These are phyloP conservation scores for Ceratopteris richardii DNA, from an alignment of 75 land plant species.

Conservation along the genomic window DNA sequence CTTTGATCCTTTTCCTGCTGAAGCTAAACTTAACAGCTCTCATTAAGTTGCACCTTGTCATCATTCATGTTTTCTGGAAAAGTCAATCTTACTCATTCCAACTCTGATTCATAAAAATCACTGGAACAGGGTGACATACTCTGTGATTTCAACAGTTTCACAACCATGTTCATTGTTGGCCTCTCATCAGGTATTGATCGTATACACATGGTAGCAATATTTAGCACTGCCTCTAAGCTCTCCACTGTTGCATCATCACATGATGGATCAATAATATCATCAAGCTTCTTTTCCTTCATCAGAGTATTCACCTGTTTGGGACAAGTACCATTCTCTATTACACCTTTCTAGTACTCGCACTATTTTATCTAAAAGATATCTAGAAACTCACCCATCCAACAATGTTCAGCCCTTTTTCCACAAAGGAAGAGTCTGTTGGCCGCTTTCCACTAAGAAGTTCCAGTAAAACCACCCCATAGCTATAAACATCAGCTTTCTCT, in stretches of 20 bases:
- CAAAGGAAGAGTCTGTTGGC: conserved; percentile 80
- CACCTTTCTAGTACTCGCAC: too few relatives aligned
- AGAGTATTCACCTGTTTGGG: conserved; percentile 13
- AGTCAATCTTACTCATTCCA: conserved; percentile 7
- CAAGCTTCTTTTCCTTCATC: conserved; percentile 53
- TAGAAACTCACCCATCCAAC: conserved; percentile 76
- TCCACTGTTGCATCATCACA: conserved; percentile 72
- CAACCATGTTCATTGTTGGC: conserved; percentile 91
- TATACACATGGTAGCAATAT: conserved; percentile 76
- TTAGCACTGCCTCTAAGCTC: conserved; percentile 65
- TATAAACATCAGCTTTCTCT: conserved; percentile 84
- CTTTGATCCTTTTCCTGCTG: too few relatives aligned
- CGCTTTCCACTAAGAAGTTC: conserved; percentile 76
- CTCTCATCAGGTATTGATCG: conserved; percentile 71
- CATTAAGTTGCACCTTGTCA: too few relatives aligned
- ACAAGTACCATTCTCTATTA: too few relatives aligned
- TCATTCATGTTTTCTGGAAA: too few relatives aligned
- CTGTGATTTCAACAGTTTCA: conserved; percentile 79
- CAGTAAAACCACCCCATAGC: conserved; percentile 85
- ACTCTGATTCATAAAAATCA: conserved; percentile 74
- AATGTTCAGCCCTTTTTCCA: conserved; percentile 82
- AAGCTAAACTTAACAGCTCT: too few relatives aligned
- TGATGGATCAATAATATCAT: conserved; percentile 63
- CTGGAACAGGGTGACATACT: conserved; percentile 88
- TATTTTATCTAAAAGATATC: too few relatives aligned